Evolutionary conservation across 2,329 filamentous ascomycete species (phyloP), one percentile per base, ranked within the genome.

Genomic region (Clonostachys sp.): DNA sequence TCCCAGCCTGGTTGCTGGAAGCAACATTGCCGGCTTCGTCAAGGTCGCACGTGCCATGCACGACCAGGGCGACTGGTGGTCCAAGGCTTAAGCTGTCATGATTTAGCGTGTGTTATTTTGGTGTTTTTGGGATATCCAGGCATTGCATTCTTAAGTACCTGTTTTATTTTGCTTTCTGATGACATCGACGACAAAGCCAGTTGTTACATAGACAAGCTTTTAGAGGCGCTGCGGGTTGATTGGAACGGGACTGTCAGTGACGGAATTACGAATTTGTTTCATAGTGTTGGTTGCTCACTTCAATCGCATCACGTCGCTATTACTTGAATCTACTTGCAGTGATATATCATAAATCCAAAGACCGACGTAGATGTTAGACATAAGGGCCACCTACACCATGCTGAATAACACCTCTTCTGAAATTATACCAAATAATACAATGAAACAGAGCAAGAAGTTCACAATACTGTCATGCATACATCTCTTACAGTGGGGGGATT

Each of bases 1-100:
- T 59, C 94, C 94, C 57, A 91, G 84, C 57, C 77, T 97, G 64
- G 91, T 97, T 39, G 91, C 90, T 50, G 94, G 94, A 59, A 89
- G 86, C 77, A 97, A 97, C 75, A 96, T 99, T 74, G 94, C 94
- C 51, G 94, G 94, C 50, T 97, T 96, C 77, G 86, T 87, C 72
- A 99, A 97, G 86, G 92, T 97, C 47, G 91, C 86, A 45, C 80
- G 83, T 60, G 92, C 94, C 62, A 97, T 97, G 92, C 81, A 87
- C 66, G 90, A 95, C 70, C 92, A 96, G 73, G 94, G 94, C 62
- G 92, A 97, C 71, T 97, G 91, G 92, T 97, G 80, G 80, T 36
- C 40, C 39, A 33, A 34, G 34, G 30, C 14, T 30, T 33, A 18
- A n/a, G 43, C 12, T 20, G 13, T 34, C 10, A 34, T 41, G 24